Conservation (phyloP, 2,329 filamentous ascomycete species). For the Zymoseptoria tritici region DNA sequence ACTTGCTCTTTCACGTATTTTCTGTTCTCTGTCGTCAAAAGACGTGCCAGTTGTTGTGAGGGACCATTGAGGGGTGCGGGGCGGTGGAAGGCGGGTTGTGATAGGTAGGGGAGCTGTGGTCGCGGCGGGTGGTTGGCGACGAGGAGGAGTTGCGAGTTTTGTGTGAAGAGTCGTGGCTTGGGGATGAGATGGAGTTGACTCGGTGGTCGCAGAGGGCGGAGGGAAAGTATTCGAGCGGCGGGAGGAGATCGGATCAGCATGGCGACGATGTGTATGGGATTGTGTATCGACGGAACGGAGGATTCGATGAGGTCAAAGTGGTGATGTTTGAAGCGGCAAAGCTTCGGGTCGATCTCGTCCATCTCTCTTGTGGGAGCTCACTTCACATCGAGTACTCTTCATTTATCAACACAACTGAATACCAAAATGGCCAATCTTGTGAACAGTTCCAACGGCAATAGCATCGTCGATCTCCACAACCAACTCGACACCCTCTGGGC, state of each 20-base stretch:
- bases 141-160: conserved; percentile 47
- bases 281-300: too few relatives aligned
- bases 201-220: conserved; percentile 23
- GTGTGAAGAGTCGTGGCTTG: conserved; percentile 49
- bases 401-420: background rate
- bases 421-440: background rate
- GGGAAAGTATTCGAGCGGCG: conserved; percentile 16
- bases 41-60: conserved; percentile 50
- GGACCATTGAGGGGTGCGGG: conserved; percentile 14
- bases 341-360: background rate
- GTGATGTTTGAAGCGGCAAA: background rate
- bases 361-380: background rate
- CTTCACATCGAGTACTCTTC: background rate
- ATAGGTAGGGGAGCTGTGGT: conserved; percentile 60
- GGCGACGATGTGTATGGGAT: background rate
- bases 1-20: conserved; percentile 64
- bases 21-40: conserved; percentile 72
- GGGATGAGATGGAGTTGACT: conserved; percentile 1
- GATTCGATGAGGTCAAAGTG: background rate
- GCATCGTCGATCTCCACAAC: conserved; percentile 26
- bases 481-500: conserved; percentile 57
- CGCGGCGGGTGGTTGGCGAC: conserved; percentile 45
- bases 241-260: conserved; percentile 17
- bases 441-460: background rate
- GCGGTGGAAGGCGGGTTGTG: conserved; percentile 39